Conservation (phyloP, 148 eudicot species). For the Amaranthus hypochondriacus region DNA sequence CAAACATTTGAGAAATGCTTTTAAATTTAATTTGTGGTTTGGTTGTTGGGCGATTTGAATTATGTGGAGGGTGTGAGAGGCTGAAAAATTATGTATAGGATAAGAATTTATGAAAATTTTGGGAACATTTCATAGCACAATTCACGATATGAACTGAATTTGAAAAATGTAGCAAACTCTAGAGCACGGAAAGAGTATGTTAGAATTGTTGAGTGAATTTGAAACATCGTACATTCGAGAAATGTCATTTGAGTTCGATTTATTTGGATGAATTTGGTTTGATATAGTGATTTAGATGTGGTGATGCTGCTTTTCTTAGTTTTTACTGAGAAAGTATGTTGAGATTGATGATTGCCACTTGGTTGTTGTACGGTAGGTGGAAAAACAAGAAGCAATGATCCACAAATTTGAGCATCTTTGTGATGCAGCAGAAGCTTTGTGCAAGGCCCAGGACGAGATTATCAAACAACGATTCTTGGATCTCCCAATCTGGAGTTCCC, state of each 20-base stretch:
- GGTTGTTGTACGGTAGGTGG: slow-evolving; percentile 37
- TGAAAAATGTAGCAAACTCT: too few species aligned
- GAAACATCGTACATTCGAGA: background rate
- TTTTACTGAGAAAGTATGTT: background rate
- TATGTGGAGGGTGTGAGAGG: too few species aligned
- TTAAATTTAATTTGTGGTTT: too few species aligned
- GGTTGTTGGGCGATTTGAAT: too few species aligned
- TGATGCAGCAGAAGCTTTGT: slow-evolving; percentile 56
- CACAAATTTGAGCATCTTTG: slow-evolving; percentile 46
- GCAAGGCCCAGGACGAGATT: slow-evolving; percentile 46
- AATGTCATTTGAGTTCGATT: background rate
- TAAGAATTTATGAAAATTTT: too few species aligned
- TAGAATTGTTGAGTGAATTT: background rate
- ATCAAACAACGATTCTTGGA: slow-evolving; percentile 32
- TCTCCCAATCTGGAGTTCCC: slow-evolving; percentile 61
- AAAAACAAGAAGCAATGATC: slow-evolving; percentile 60
- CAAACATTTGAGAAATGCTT: background rate
- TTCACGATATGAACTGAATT: too few species aligned
- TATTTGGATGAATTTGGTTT: background rate
- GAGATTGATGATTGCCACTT: background rate
- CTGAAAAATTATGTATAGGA: too few species aligned
- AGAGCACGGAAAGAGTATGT: background rate
- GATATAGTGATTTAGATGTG: background rate
- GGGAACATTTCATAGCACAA: too few species aligned
- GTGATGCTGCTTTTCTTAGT: background rate